Evolutionary conservation across 2,329 filamentous ascomycete genomes (phyloP), one percentile per base, ranked within the genome.

Genomic region (Cadophora sp.): DNA sequence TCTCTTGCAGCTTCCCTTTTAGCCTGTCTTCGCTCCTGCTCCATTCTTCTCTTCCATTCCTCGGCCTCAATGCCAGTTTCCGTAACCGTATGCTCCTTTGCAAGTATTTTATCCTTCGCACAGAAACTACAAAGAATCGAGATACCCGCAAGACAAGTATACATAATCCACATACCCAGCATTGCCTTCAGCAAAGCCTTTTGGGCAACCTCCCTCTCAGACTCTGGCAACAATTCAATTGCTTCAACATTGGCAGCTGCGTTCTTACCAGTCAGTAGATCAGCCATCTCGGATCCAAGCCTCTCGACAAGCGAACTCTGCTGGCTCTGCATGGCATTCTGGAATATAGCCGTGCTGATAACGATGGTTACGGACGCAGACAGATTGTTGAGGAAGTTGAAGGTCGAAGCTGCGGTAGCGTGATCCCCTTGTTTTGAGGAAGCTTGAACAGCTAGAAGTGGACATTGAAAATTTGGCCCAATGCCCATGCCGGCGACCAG

Each of bases 391-490:
- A 82, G 72, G 68, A 88, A 86, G 0, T 80, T 80, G 4, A 87
- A 77, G 0, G 85, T 85, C 0, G 84, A 82, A 0, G 84, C 87
- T 0, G 85, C 86, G 0, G 82, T 81, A 0, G 85, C 85, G 1
- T 79, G 79, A 55, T 75, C 69, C 5, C 56, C 66, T 62, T 72
- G 71, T 1, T 80, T 76, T 14, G 87, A 83, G 16, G 80, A 80
- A n/a, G 81, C 82, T 70, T 89, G 87, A 0, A 89, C 77, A 0
- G 86, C 85, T 34, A 89, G 83, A 16, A 87, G 78, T 0, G 86
- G 86, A 0, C 86, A 79, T 68, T 85, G 78, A 75, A 88, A 88
- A 0, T 87, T 79, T 14, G 86, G 76, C 0, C 84, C 86, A 0
- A 81, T 80, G 0, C 87, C 87, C 0, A 84, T 68, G 1, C 86